These are phyloP conservation scores for Pseudozyma hubeiensis DNA, from an alignment of 1,284 basidiomycete species.

Conservation along the genomic window DNA sequence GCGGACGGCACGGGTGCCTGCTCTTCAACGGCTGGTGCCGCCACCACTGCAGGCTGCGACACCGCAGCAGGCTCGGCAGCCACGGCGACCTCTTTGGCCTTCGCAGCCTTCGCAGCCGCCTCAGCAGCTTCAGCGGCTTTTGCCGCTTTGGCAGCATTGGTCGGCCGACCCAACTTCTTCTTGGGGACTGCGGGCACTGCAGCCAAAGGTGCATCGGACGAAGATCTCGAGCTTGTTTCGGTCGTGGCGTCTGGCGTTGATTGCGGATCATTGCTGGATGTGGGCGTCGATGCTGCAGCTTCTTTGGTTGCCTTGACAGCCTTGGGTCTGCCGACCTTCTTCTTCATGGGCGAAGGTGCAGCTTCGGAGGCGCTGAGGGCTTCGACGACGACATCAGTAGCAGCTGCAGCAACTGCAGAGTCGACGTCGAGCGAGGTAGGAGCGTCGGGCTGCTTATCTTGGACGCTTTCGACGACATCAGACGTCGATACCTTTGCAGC, in stretches of 20 bases:
- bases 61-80: constrained; percentile 3
- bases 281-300: neutral
- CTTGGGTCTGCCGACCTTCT: neutral
- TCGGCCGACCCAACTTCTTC: constrained; percentile 7
- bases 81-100: constrained; percentile 1
- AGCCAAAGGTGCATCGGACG: neutral
- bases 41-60: neutral
- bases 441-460: too few relatives aligned
- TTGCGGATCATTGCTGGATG: too few relatives aligned
- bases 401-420: too few relatives aligned
- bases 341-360: neutral
- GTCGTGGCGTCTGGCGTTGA: neutral
- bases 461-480: too few relatives aligned
- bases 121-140: constrained; percentile 9
- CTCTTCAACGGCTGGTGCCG: neutral
- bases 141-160: constrained; percentile 3
- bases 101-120: constrained; percentile 3
- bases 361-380: neutral
- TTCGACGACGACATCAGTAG: neutral
- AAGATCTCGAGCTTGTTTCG: neutral
- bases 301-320: neutral
- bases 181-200: neutral
- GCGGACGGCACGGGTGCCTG: neutral
- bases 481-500: too few relatives aligned
- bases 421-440: too few relatives aligned